These are phyloP conservation scores for Intubia oerlemansii DNA, from an alignment of 2,329 filamentous ascomycete species.

Conservation along the genomic window DNA sequence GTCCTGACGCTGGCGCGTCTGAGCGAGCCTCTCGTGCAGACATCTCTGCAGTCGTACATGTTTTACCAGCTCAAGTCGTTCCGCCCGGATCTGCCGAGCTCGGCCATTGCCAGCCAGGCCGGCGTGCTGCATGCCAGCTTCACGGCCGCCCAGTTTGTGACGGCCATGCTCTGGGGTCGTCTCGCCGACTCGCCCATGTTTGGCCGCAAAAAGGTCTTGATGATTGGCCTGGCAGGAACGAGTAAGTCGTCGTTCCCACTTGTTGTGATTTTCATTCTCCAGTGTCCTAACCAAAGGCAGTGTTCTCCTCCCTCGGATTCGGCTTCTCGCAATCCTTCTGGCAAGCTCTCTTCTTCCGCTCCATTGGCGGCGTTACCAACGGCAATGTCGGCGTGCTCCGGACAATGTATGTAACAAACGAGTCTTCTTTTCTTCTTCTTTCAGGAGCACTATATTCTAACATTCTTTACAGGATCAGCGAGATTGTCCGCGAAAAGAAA, in stretches of 20 bases:
- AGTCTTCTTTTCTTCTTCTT: no score
- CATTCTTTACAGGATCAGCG: slow-evolving; percentile 17
- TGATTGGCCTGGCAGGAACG: slow-evolving; percentile 55
- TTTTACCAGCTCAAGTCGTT: slow-evolving; percentile 81
- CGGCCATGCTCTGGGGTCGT: slow-evolving; percentile 64
- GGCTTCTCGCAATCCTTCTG: slow-evolving; percentile 45
- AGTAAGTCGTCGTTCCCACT: slow-evolving; percentile 11
- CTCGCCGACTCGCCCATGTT: slow-evolving; percentile 39
- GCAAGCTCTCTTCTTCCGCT: slow-evolving; percentile 39
- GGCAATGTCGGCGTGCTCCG: slow-evolving; percentile 56
- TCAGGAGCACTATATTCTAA: neutral
- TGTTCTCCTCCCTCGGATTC: slow-evolving; percentile 31
- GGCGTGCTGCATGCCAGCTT: slow-evolving; percentile 63
- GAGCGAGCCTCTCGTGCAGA: slow-evolving; percentile 66
- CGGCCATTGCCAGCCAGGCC: slow-evolving; percentile 55
- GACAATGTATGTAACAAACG: slow-evolving; percentile 43
- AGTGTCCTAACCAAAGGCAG: no score
- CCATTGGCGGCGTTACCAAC: slow-evolving; percentile 44
- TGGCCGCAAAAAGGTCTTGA: slow-evolving; percentile 57
- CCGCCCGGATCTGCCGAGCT: slow-evolving; percentile 26
- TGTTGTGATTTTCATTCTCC: neutral
- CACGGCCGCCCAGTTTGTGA: slow-evolving; percentile 62
- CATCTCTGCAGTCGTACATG: slow-evolving; percentile 57
- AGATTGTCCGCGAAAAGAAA: slow-evolving; percentile 19
- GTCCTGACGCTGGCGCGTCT: slow-evolving; percentile 61